Evolutionary conservation across 768 basidiomycete species (phyloP), one percentile per base, ranked within the genome.

Genomic region (Auriscalpium orientale): DNA sequence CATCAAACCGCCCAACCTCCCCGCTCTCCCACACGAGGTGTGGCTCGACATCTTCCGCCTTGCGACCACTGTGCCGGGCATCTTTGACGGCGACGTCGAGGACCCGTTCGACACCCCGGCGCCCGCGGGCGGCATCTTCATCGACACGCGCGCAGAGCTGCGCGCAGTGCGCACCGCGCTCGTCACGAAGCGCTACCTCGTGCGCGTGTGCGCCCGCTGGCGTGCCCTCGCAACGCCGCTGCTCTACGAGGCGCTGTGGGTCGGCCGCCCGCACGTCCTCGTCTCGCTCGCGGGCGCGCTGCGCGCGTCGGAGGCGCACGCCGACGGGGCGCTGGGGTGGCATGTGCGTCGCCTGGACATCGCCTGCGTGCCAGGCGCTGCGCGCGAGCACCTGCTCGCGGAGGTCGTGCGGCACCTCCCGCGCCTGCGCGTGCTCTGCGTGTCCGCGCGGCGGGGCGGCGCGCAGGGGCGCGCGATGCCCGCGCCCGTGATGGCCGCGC

Each of bases 131-230:
- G 22, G 13, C 21, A 50, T 33, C 11, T 16, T 35, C 8, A 16
- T 48, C 49, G 35, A 50, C 35, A 8, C 21, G 16, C 21, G 36
- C n/a, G 28, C 13, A 5, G 18, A 49, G 48, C 16, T 13, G 16
- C 10, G 9, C 7, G 54, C 9, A 3, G 8, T 55, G 10, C 47
- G 46, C 15, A 18, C 46, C 7, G 34, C 54, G 16, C 38, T 55
- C 11, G 12, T 28, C 38, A 49, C 54, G 35, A 49, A 45, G 9
- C 54, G 46, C 20, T 33, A 33, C 11, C 35, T 55, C 48, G 54
- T 55, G 12, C 40, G 38, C 36, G 54, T 55, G 18, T 55, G 54
- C 38, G 38, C 33, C 21, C 36, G 38, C 6, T 55, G 54, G 54
- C 34, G 43, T 1, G 37, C 38, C 8, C 54, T 55, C 47, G 54